These are phyloP conservation scores for Phoma herbarum DNA, from an alignment of 2,329 filamentous ascomycete species.

Conservation along the genomic window DNA sequence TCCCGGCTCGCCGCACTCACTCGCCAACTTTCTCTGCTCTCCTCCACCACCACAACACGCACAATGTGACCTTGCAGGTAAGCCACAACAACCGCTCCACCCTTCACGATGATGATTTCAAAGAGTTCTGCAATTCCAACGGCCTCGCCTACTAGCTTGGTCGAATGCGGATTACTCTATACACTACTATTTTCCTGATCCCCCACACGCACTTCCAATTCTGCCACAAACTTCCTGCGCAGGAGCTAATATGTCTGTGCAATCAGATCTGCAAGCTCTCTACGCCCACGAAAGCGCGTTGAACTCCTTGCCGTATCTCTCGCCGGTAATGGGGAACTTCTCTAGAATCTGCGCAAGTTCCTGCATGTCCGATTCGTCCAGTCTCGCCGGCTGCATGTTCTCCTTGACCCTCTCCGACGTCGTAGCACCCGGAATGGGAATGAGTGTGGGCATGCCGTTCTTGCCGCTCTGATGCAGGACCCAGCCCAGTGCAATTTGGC, in stretches of 20 bases:
- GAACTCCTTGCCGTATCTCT: slow-evolving; percentile 46
- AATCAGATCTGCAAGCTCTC: background rate
- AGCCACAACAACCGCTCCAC: slow-evolving; percentile 8
- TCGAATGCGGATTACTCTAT: slow-evolving; percentile 56
- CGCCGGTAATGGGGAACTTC: slow-evolving; percentile 55
- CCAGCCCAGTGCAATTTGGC: slow-evolving; percentile 75
- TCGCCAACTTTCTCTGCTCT: slow-evolving; percentile 12
- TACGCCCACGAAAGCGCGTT: slow-evolving; percentile 18
- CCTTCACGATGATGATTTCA: slow-evolving; percentile 53
- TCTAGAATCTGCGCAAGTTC: slow-evolving; percentile 63
- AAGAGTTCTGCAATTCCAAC: slow-evolving; percentile 63
- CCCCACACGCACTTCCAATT: background rate
- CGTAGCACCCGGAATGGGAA: slow-evolving; percentile 73
- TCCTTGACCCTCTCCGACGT: slow-evolving; percentile 66
- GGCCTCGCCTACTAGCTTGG: slow-evolving; percentile 44
- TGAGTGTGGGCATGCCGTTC: slow-evolving; percentile 65
- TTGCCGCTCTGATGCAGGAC: slow-evolving; percentile 59
- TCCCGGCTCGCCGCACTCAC: slow-evolving; percentile 8
- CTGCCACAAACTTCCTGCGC: slow-evolving; percentile 1
- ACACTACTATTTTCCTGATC: slow-evolving; percentile 61
- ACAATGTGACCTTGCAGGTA: slow-evolving; percentile 20
- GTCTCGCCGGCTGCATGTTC: slow-evolving; percentile 66
- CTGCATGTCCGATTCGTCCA: slow-evolving; percentile 59
- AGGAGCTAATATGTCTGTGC: slow-evolving; percentile 21
- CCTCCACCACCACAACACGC: slow-evolving; percentile 7